Percentiles rank a stretch among this genome's conserved stretches.
Conservation (phyloP, 495 filamentous ascomycete species). For the Daldinia childiae region DNA sequence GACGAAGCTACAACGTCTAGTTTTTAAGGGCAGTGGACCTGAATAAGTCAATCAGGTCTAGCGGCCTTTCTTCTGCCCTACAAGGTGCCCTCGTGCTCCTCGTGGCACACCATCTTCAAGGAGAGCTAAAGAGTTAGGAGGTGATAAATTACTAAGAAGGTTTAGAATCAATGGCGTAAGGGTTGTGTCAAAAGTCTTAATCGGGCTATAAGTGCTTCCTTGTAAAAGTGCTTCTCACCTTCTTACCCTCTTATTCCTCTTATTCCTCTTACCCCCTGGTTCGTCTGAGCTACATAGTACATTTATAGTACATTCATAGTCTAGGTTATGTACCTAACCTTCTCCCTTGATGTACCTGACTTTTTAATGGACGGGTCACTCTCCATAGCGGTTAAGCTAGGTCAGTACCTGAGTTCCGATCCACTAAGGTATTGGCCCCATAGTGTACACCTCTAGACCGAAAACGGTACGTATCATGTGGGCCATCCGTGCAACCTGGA, state of each 20-base stretch:
- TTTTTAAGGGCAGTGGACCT: conserved; percentile 15
- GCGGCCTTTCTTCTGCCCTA: conserved; percentile 10
- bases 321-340: no score
- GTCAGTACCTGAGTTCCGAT: conserved; percentile 6
- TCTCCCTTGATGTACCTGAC: conserved; percentile 22
- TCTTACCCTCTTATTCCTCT: neutral
- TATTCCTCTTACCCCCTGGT: no score
- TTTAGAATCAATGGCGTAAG: conserved; percentile 38
- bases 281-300: neutral
- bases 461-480: conserved; percentile 44
- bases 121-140: conserved; percentile 3
- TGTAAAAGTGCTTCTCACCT: neutral
- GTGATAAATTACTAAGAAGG: conserved; percentile 23
- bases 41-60: conserved; percentile 29
- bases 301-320: neutral
- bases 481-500: conserved; percentile 34
- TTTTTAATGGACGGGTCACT: neutral
- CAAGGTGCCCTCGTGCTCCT: conserved; percentile 34
- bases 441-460: conserved; percentile 35
- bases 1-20: conserved; percentile 30
- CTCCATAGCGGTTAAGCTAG: conserved; percentile 11
- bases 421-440: conserved; percentile 23
- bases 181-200: conserved; percentile 36
- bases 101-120: conserved; percentile 37
- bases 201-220: conserved; percentile 13